These are phyloP conservation scores for Nakaseomyces uthaithaninus DNA, from an alignment of 1,139 yeast species.

Conservation along the genomic window DNA sequence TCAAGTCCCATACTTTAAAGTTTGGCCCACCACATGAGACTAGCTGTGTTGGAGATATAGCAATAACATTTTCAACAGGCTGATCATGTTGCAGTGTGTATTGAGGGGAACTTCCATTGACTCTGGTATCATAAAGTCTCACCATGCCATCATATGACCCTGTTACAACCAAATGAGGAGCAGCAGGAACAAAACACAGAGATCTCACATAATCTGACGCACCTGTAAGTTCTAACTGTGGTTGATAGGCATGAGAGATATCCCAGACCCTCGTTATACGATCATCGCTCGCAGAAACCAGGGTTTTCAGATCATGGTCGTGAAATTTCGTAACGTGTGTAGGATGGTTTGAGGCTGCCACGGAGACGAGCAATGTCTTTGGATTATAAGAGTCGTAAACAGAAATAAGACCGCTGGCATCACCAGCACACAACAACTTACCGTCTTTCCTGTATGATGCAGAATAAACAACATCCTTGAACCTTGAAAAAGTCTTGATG, in stretches of 20 bases:
- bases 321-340: slow-evolving; percentile 89
- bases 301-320: slow-evolving; percentile 52
- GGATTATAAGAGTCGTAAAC: slow-evolving; percentile 77
- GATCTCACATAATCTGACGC: slow-evolving; percentile 87
- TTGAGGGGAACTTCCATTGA: slow-evolving; percentile 40
- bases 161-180: slow-evolving; percentile 62
- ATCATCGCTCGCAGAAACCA: slow-evolving; percentile 89
- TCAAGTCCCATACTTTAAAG: slow-evolving; percentile 86
- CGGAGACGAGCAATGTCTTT: slow-evolving; percentile 66
- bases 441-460: slow-evolving; percentile 50
- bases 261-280: slow-evolving; percentile 81
- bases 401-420: slow-evolving; percentile 77
- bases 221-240: slow-evolving; percentile 55
- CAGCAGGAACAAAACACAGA: slow-evolving; percentile 61
- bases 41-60: slow-evolving; percentile 70
- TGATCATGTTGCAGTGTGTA: slow-evolving; percentile 44
- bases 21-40: slow-evolving; percentile 82
- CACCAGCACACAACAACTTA: slow-evolving; percentile 85
- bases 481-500: slow-evolving; percentile 77
- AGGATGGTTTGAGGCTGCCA: slow-evolving; percentile 77
- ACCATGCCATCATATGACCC: slow-evolving; percentile 91
- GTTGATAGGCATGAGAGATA: slow-evolving; percentile 67
- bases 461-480: slow-evolving; percentile 78
- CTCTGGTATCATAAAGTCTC: slow-evolving; percentile 79
- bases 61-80: slow-evolving; percentile 87